Conservation (phyloP, 1,139 yeast species). For the Taphrina flavorubra region DNA sequence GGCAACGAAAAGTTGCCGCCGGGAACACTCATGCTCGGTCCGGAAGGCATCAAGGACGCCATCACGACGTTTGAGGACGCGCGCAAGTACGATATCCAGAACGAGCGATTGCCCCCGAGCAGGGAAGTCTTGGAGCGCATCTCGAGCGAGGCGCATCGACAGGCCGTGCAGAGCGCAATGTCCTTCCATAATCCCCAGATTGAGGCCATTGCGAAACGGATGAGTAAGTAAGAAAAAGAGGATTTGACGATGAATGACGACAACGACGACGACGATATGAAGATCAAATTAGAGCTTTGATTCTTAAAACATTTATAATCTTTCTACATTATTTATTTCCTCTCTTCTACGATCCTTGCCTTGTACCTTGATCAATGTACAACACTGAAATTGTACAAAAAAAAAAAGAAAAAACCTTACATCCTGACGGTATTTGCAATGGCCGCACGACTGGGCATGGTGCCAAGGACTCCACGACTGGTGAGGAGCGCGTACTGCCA, state of each 20-base stretch:
- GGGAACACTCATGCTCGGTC: constrained; percentile 83
- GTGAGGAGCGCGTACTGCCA: constrained; percentile 23
- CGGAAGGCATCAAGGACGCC: constrained; percentile 69
- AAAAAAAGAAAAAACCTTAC: neutral
- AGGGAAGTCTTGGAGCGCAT: constrained; percentile 61
- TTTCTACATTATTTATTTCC: neutral
- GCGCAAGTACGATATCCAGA: constrained; percentile 73
- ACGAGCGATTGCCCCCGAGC: constrained; percentile 91
- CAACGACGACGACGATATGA: neutral
- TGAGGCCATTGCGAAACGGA: constrained; percentile 33
- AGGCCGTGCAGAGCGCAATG: constrained; percentile 29
- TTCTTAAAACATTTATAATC: neutral
- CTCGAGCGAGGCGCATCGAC: constrained; percentile 53
- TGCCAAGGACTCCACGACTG: constrained; percentile 11
- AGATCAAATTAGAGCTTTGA: no score
- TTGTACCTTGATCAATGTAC: no score
- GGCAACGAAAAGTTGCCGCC: constrained; percentile 74
- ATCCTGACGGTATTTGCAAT: neutral
- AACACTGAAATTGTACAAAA: no score
- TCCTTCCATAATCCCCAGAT: constrained; percentile 24
- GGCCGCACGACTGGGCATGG: neutral
- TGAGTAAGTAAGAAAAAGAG: constrained; percentile 15
- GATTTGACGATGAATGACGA: neutral
- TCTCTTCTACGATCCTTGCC: neutral
- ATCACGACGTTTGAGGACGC: constrained; percentile 84